These are phyloP conservation scores for Venturia carpophila DNA, from an alignment of 2,329 filamentous ascomycete genomes.

Conservation along the genomic window DNA sequence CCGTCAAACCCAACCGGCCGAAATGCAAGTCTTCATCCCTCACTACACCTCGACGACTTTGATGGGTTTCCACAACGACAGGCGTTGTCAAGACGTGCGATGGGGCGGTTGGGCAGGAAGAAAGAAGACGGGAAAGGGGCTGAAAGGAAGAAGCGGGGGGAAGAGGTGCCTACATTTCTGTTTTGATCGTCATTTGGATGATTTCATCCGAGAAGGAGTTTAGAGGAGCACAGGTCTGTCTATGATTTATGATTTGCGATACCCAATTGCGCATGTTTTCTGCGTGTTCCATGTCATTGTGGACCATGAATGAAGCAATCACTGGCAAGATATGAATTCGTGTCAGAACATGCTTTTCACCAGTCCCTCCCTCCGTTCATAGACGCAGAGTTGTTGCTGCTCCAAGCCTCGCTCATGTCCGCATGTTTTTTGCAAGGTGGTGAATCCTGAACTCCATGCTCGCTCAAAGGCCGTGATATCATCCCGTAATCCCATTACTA, in stretches of 20 bases:
- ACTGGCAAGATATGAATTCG: not conserved
- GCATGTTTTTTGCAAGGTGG: not conserved
- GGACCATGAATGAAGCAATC: not conserved
- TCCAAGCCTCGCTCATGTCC: not conserved
- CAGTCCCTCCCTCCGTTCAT: not conserved
- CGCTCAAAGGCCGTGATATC: not conserved
- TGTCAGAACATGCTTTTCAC: too few relatives aligned
- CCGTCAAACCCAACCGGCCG: not conserved
- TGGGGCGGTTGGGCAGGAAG: conserved; percentile 12
- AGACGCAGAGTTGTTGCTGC: not conserved
- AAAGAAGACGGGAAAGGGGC: not conserved
- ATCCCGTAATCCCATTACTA: not conserved
- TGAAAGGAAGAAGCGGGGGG: conserved; percentile 7
- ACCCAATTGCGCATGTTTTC: not conserved
- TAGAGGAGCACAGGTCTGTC: not conserved
- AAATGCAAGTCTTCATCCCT: not conserved
- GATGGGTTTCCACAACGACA: not conserved
- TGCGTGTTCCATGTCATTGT: not conserved
- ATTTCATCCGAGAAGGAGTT: not conserved
- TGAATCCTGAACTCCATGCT: conserved; percentile 1
- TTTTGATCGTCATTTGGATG: not conserved
- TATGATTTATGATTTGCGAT: conserved; percentile 5
- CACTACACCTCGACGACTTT: conserved; percentile 1
- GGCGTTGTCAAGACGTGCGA: not conserved
- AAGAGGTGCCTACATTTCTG: conserved; percentile 18